Evolutionary conservation across 495 filamentous ascomycete genomes (phyloP), one percentile per base, ranked within the genome.

Genomic region (Pyronema domesticum): DNA sequence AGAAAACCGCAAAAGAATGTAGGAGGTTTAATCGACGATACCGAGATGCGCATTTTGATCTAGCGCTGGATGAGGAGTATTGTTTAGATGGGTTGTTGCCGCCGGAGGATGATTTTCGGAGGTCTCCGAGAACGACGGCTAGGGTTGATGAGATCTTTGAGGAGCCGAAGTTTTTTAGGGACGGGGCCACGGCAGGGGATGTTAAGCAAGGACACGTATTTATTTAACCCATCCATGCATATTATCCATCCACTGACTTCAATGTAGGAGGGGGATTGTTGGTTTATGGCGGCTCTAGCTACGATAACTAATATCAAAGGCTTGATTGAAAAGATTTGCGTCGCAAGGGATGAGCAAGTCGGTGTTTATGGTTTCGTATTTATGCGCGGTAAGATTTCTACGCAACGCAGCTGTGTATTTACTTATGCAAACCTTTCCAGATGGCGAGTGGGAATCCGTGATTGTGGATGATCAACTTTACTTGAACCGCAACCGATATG

Each of bases 291-390:
- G 19, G 89, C 86, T 8, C 66, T 96, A 46, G 86, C 80, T 57
- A 89, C 86, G 0, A 74, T 95, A 56, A 81, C 79, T 39, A 89
- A 87, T 63, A 87, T 89, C 69, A 70, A 77, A 35, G 80, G 77
- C 0, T 69, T 95, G 56, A 84, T 95, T 52, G 78, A 88, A 61
- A 77, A 74, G 46, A 74, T 95, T 10, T 96, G 89, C 63, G 85
- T 95, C n/a, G 80, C 77, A 15, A 72, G 76, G 13, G 77, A 95
- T 63, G 80, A 89, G 63, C 55, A 75, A 45, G 79, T 94, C 30
- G 89, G 89, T 5, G 87, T 94, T 14, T 95, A 96, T 62, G 89
- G 89, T 0, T 95, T 95, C 64, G 88, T 95, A 8, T 95, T 96
- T 66, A 77, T 86, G 69, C 78, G 89, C 61, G 79, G 78, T 81